phyloP scores from a whole-genome alignment of 2,329 filamentous ascomycete genomes.

The Furcasterigmium furcatum region DNA sequence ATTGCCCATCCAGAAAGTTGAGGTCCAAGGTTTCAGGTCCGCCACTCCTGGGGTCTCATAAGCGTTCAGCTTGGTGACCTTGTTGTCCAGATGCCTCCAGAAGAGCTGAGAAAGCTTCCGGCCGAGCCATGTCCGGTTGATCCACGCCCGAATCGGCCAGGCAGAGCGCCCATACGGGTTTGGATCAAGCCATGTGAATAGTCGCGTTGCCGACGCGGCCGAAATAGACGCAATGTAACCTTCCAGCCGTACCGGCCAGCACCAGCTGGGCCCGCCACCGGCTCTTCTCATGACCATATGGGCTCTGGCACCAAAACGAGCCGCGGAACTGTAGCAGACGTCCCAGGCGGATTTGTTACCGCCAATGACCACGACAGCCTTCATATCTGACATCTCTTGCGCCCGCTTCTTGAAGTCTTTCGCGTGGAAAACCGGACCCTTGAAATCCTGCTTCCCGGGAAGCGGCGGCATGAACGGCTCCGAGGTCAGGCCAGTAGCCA shows the following conservation, averaged over 20 bases:
- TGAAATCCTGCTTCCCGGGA: conserved; percentile 7
- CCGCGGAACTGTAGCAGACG: conserved; percentile 8
- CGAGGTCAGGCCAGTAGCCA: conserved; percentile 14
- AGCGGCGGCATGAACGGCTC: conserved; percentile 8
- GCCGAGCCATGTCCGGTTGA: conserved; percentile 5
- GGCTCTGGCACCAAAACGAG: conserved; percentile 8
- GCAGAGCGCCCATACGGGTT: conserved; percentile 5
- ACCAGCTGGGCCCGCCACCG: conserved; percentile 10
- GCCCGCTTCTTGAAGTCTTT: conserved; percentile 10
- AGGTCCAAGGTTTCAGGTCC: conserved; percentile 10
- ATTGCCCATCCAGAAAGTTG: conserved; percentile 12
- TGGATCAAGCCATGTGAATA: conserved; percentile 10
- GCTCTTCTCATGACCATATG: conserved; percentile 15
- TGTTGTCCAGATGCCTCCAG: conserved; percentile 6
- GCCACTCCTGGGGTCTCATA: background rate
- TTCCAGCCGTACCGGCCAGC: conserved; percentile 6
- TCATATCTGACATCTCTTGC: conserved; percentile 1
- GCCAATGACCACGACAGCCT: conserved; percentile 11
- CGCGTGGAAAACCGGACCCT: conserved; percentile 12
- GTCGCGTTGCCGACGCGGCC: conserved; percentile 7
- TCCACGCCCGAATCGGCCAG: background rate
- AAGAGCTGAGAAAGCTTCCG: conserved; percentile 1
- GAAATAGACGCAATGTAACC: conserved; percentile 6
- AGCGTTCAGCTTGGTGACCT: conserved; percentile 2
- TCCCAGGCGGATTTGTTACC: conserved; percentile 16